Evolutionary conservation across 1,139 yeast genomes (phyloP).

Genomic region (Scheffersomyces parashehatae): DNA sequence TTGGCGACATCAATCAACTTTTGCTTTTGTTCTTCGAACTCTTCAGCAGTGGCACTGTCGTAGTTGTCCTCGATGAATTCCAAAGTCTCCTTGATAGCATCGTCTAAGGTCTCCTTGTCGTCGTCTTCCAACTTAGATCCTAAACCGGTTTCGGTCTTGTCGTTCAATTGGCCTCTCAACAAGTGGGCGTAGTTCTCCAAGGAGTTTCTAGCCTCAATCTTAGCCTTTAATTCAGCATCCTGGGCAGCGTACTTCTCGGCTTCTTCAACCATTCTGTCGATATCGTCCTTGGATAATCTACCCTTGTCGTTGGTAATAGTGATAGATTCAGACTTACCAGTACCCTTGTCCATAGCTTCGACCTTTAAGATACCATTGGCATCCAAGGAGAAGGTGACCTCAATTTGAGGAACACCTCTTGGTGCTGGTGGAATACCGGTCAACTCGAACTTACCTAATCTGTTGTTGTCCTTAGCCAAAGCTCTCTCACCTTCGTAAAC

Average conservation of each 20-base stretch:
- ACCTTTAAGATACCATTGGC: slow-evolving; percentile 52
- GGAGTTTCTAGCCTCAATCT: slow-evolving; percentile 65
- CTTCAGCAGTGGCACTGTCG: slow-evolving; percentile 87
- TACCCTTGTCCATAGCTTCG: slow-evolving; percentile 48
- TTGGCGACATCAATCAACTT: slow-evolving; percentile 79
- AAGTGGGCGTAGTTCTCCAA: slow-evolving; percentile 50
- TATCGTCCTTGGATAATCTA: slow-evolving; percentile 88
- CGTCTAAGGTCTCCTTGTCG: slow-evolving; percentile 86
- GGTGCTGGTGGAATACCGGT: slow-evolving; percentile 52
- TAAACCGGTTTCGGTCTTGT: slow-evolving; percentile 60
- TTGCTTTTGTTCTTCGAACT: slow-evolving; percentile 91
- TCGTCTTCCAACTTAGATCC: slow-evolving; percentile 84
- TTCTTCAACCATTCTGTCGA: slow-evolving; percentile 92
- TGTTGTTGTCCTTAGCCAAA: slow-evolving; percentile 46
- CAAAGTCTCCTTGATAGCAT: slow-evolving; percentile 82
- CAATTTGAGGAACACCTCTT: slow-evolving; percentile 52
- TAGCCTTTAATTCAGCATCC: slow-evolving; percentile 77
- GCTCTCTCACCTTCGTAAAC: slow-evolving; percentile 53
- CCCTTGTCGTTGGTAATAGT: slow-evolving; percentile 97
- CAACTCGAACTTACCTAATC: slow-evolving; percentile 48
- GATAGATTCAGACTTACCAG: slow-evolving; percentile 82
- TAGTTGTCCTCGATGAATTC: slow-evolving; percentile 91
- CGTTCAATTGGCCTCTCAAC: slow-evolving; percentile 59
- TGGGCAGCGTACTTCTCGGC: slow-evolving; percentile 90
- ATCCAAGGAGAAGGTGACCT: slow-evolving; percentile 48